Evolutionary conservation across 1,284 basidiomycete species (phyloP).

Genomic region (Fomitopsis palustris): DNA sequence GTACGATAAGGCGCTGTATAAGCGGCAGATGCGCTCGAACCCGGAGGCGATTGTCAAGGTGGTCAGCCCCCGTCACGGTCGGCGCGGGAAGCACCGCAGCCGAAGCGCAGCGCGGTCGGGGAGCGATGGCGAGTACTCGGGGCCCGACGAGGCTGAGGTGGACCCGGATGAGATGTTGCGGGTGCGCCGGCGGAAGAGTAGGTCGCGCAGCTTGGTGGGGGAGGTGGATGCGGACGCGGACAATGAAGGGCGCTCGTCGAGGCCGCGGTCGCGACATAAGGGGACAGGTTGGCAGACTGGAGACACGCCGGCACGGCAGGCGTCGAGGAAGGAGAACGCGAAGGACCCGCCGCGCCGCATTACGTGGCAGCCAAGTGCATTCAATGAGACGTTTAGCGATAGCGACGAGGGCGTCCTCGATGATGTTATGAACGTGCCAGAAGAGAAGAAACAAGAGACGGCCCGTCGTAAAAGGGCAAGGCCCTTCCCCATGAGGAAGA

Average conservation of each 20-base stretch:
- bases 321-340: background rate
- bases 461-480: background rate
- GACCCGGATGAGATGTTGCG: slow-evolving; percentile 7
- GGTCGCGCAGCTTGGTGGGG: background rate
- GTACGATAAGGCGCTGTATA: slow-evolving; percentile 23
- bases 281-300: background rate
- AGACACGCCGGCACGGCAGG: slow-evolving; percentile 1
- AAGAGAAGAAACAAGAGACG: background rate
- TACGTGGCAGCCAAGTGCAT: slow-evolving; percentile 7
- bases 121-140: slow-evolving; percentile 11
- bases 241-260: background rate
- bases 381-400: slow-evolving; percentile 15
- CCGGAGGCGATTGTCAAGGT: slow-evolving; percentile 27
- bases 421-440: background rate
- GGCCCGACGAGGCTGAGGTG: slow-evolving; percentile 9
- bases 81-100: slow-evolving; percentile 11
- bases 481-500: slow-evolving; percentile 9
- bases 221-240: background rate
- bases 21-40: slow-evolving; percentile 20
- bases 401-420: slow-evolving; percentile 9
- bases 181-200: background rate
- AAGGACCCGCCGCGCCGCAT: background rate
- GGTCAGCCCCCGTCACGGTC: slow-evolving; percentile 15
- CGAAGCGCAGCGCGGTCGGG: slow-evolving; percentile 4
- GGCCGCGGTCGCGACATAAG: background rate